Conservation (phyloP, 768 basidiomycete species). For the Trichaptum fuscoviolaceum region DNA sequence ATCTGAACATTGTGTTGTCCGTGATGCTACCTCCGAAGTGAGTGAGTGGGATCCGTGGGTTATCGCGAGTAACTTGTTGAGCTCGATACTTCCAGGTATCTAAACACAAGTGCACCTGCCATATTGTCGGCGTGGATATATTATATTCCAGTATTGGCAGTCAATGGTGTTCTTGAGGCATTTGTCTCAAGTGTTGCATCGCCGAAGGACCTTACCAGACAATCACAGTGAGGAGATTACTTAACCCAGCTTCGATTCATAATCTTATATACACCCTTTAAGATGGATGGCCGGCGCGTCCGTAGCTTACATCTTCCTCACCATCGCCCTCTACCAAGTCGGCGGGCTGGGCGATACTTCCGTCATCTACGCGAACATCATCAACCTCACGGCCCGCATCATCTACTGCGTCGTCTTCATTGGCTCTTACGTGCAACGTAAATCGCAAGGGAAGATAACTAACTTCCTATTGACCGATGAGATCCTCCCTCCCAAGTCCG, state of each 20-base stretch:
- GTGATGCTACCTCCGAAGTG: slow-evolving; percentile 55
- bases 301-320: slow-evolving; percentile 52
- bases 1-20: slow-evolving; percentile 62
- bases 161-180: slow-evolving; percentile 91
- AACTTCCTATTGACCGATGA: neutral
- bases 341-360: slow-evolving; percentile 56
- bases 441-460: neutral
- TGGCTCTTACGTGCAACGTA: neutral
- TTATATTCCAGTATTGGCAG: slow-evolving; percentile 84
- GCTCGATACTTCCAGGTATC: slow-evolving; percentile 43
- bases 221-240: slow-evolving; percentile 47
- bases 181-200: slow-evolving; percentile 79
- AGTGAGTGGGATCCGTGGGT: neutral
- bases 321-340: slow-evolving; percentile 39
- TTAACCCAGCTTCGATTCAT: slow-evolving; percentile 8
- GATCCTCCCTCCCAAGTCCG: neutral
- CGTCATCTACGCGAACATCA: slow-evolving; percentile 72
- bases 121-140: slow-evolving; percentile 78
- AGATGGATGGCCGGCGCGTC: slow-evolving; percentile 83
- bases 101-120: slow-evolving; percentile 69
- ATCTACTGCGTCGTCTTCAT: slow-evolving; percentile 29
- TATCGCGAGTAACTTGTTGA: neutral
- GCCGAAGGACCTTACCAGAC: slow-evolving; percentile 57
- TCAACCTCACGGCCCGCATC: slow-evolving; percentile 60
- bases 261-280: slow-evolving; percentile 4